phyloP scores from a whole-genome alignment of 1,284 basidiomycete species.

The Xerocomus amazonicus region DNA sequence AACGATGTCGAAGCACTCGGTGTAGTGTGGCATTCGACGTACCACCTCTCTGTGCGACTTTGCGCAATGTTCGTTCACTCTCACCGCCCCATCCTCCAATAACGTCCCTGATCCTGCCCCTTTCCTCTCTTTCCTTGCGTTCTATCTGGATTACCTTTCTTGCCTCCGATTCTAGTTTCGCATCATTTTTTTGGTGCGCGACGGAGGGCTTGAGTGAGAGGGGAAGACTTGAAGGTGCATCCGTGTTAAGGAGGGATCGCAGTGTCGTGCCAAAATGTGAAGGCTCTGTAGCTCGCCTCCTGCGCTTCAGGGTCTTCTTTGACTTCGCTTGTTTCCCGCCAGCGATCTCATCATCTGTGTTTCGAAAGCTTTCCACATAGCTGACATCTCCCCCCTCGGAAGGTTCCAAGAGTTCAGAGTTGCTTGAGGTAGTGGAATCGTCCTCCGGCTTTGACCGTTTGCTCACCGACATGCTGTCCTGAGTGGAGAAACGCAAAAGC shows the following conservation, averaged over 20 bases:
- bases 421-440: constrained; percentile 15
- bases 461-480: constrained; percentile 31
- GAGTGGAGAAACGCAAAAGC: neutral
- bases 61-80: constrained; percentile 68
- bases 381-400: constrained; percentile 33
- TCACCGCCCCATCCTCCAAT: constrained; percentile 84
- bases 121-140: constrained; percentile 74
- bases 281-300: constrained; percentile 72
- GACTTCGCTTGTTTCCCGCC: constrained; percentile 57
- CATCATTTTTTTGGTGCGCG: constrained; percentile 62
- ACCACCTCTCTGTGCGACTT: constrained; percentile 83
- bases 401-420: constrained; percentile 11
- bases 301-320: constrained; percentile 74
- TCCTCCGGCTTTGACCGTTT: constrained; percentile 42
- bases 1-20: neutral
- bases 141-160: constrained; percentile 66
- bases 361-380: constrained; percentile 31
- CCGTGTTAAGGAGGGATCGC: constrained; percentile 63
- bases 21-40: constrained; percentile 21
- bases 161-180: constrained; percentile 67
- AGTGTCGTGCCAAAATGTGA: constrained; percentile 70
- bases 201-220: constrained; percentile 75
- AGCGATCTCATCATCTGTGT: constrained; percentile 64
- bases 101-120: constrained; percentile 64
- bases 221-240: constrained; percentile 61